A percentile compares a stretch with the other conserved stretches of the same genome.
Evolutionary conservation across 1,284 basidiomycete species (phyloP).

Genomic region (Paramarasmius palmivorus): DNA sequence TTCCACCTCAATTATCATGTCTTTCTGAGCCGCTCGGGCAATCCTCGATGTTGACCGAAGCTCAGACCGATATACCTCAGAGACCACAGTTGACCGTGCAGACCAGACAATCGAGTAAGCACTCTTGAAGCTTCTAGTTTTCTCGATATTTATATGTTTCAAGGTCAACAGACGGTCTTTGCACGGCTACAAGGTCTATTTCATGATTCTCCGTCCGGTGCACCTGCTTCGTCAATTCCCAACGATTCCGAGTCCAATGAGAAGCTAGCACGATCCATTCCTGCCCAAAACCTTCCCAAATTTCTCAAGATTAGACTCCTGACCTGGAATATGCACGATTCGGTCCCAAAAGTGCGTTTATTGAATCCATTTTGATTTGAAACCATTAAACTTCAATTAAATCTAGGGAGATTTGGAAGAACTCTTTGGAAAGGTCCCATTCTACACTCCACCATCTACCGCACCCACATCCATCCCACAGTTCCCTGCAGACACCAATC

Average conservation of each 20-base stretch:
- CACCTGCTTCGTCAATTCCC: background rate
- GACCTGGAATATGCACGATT: constrained; percentile 80
- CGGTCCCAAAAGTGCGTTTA: constrained; percentile 62
- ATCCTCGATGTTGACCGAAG: background rate
- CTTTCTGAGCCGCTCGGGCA: background rate
- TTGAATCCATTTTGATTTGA: background rate
- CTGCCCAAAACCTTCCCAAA: constrained; percentile 21
- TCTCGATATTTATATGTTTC: background rate
- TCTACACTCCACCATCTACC: constrained; percentile 39
- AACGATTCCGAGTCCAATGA: constrained; percentile 10
- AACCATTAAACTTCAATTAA: constrained; percentile 4
- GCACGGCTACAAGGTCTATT: constrained; percentile 32
- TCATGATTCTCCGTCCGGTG: constrained; percentile 16
- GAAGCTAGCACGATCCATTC: constrained; percentile 10
- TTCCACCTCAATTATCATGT: background rate
- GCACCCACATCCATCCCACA: constrained; percentile 43
- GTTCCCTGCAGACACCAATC: constrained; percentile 50
- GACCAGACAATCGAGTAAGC: constrained; percentile 8
- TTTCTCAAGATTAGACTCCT: constrained; percentile 44
- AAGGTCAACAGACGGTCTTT: constrained; percentile 26
- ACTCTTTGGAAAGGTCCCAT: constrained; percentile 66
- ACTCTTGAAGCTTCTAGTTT: background rate
- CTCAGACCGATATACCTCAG: background rate
- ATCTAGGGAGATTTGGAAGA: constrained; percentile 70
- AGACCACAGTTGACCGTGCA: constrained; percentile 13